Conservation (phyloP, 495 filamentous ascomycete genomes). For the Jackrogersella minutella region DNA sequence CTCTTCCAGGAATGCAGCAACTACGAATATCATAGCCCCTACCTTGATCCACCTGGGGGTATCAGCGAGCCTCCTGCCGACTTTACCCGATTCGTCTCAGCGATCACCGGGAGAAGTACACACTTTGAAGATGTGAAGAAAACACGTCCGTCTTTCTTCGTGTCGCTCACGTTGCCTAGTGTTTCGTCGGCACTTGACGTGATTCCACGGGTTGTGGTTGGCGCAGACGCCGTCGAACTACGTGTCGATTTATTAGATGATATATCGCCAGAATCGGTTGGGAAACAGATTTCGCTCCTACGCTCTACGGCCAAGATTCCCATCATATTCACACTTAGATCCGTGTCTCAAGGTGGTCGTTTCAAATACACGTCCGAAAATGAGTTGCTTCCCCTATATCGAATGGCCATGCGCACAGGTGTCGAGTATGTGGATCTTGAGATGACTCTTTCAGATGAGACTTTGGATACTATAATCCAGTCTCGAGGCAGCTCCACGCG, state of each 20-base stretch:
- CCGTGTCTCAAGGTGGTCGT: constrained; percentile 82
- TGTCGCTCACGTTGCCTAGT: constrained; percentile 85
- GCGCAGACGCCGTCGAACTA: constrained; percentile 92
- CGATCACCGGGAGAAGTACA: constrained; percentile 74
- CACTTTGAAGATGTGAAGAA: constrained; percentile 70
- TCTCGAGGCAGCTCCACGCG: constrained; percentile 73
- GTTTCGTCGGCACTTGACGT: constrained; percentile 67
- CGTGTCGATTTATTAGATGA: constrained; percentile 92
- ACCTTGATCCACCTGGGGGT: constrained; percentile 62
- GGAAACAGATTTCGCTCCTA: constrained; percentile 81
- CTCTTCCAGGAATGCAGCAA: constrained; percentile 96
- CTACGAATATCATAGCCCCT: constrained; percentile 87
- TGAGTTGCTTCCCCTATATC: constrained; percentile 76
- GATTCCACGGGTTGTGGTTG: constrained; percentile 77
- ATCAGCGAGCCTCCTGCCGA: constrained; percentile 74
- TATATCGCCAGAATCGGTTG: constrained; percentile 75
- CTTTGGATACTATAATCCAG: constrained; percentile 60
- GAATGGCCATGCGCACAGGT: constrained; percentile 78
- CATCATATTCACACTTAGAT: constrained; percentile 92
- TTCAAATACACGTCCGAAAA: constrained; percentile 82
- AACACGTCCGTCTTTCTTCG: constrained; percentile 88
- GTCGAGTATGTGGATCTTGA: constrained; percentile 95
- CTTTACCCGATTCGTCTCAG: constrained; percentile 78
- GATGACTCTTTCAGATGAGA: constrained; percentile 79
- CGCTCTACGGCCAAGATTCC: constrained; percentile 79